Evolutionary conservation across 1,284 basidiomycete genomes (phyloP).

Genomic region (Anthracocystis panici-leucophaei): DNA sequence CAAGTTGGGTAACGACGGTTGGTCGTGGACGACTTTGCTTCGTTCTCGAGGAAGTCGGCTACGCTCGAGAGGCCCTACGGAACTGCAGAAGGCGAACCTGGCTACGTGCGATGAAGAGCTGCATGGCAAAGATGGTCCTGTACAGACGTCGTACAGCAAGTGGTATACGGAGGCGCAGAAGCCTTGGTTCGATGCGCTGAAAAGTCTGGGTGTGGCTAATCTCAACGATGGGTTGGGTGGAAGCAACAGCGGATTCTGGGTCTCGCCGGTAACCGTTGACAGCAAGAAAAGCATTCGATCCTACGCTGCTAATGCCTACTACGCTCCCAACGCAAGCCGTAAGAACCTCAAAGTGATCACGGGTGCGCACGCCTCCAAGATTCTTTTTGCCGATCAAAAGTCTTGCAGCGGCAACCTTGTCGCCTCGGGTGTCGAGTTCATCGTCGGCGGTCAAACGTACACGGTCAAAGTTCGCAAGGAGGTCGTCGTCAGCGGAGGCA

Average conservation of each 20-base stretch:
- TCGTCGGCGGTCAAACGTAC: conserved; percentile 52
- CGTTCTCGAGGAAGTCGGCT: conserved; percentile 41
- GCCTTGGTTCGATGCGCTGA: conserved; percentile 54
- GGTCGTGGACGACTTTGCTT: conserved; percentile 54
- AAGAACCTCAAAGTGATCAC: conserved; percentile 56
- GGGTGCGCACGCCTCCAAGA: conserved; percentile 50
- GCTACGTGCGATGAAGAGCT: conserved; percentile 44
- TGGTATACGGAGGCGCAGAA: conserved; percentile 60
- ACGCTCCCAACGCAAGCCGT: conserved; percentile 41
- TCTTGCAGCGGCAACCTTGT: conserved; percentile 25
- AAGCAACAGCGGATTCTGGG: conserved; percentile 57
- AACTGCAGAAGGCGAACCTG: conserved; percentile 52
- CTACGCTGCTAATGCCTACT: conserved; percentile 55
- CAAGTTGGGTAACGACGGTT: conserved; percentile 52
- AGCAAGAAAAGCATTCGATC: conserved; percentile 43
- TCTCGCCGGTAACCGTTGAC: conserved; percentile 44
- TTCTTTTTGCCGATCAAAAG: conserved; percentile 32
- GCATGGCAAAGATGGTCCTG: conserved; percentile 49
- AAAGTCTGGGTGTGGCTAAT: conserved; percentile 47
- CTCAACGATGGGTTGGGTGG: conserved; percentile 44
- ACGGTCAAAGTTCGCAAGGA: conserved; percentile 70
- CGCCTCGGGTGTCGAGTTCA: conserved; percentile 65
- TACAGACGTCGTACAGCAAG: conserved; percentile 50
- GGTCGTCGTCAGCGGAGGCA: conserved; percentile 73
- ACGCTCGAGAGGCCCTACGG: conserved; percentile 35